These are phyloP conservation scores for Smittium culicis DNA, from an alignment of 371 early-diverging fungal species.

Conservation along the genomic window DNA sequence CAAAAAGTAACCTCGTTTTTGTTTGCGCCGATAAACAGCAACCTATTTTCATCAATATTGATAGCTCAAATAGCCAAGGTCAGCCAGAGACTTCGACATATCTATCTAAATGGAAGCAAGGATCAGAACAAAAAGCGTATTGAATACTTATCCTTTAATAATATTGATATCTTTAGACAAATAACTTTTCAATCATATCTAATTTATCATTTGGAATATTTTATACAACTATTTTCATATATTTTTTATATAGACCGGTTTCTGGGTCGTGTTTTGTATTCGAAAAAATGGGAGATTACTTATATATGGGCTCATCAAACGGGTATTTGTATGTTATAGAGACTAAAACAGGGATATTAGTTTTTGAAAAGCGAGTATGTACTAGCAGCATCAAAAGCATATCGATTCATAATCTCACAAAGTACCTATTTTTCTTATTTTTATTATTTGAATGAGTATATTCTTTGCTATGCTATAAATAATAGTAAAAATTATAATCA, in stretches of 20 bases:
- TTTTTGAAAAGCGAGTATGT: constrained; percentile 17
- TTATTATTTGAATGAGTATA: not conserved
- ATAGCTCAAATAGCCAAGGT: too few relatives aligned
- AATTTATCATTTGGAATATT: not conserved
- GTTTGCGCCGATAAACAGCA: too few relatives aligned
- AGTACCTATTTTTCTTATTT: not conserved
- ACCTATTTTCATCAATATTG: too few relatives aligned
- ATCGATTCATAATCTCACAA: not conserved
- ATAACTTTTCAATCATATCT: not conserved
- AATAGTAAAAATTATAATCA: too few relatives aligned
- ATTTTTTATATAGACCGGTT: constrained; percentile 15
- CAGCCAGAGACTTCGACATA: too few relatives aligned
- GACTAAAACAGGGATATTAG: constrained; percentile 13
- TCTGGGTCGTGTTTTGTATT: constrained; percentile 29
- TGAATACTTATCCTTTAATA: not conserved
- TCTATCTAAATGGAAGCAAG: not conserved
- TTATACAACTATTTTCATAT: too few relatives aligned
- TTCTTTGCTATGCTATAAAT: too few relatives aligned
- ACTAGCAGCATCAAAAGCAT: constrained; percentile 19
- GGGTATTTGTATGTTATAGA: constrained; percentile 22
- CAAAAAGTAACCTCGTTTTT: too few relatives aligned
- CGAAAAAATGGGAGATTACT: constrained; percentile 24
- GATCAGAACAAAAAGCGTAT: not conserved
- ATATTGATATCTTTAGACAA: not conserved
- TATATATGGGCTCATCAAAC: constrained; percentile 29